Evolutionary conservation across 257 asterid genomes (phyloP).

Genomic region (Lithospermum erythrorhizon): DNA sequence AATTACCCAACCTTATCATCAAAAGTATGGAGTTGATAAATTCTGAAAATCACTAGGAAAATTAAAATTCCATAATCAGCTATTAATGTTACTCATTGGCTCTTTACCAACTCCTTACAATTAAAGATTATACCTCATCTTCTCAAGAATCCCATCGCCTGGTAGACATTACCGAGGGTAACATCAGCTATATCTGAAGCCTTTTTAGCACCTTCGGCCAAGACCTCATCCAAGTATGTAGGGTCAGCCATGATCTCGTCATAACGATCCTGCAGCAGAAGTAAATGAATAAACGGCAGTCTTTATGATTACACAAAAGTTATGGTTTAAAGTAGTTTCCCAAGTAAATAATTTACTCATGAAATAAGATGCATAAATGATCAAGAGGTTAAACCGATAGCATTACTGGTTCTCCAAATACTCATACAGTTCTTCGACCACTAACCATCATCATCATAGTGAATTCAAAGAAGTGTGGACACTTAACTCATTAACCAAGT

Average conservation of each 20-base stretch:
- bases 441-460: not conserved
- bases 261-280: slow-evolving; percentile 43
- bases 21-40: not conserved
- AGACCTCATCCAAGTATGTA: slow-evolving; percentile 46
- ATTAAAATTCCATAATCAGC: not conserved
- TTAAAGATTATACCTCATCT: slow-evolving; percentile 20
- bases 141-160: slow-evolving; percentile 86
- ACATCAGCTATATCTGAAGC: slow-evolving; percentile 66
- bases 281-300: not conserved
- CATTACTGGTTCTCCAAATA: too few relatives aligned
- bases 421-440: not conserved
- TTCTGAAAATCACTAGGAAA: not conserved
- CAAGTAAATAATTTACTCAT: too few relatives aligned
- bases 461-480: too few relatives aligned
- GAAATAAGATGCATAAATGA: too few relatives aligned
- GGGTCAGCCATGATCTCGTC: slow-evolving; percentile 62
- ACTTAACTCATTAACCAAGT: too few relatives aligned
- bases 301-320: not conserved
- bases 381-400: too few relatives aligned
- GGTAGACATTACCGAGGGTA: slow-evolving; percentile 56
- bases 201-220: slow-evolving; percentile 77
- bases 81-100: not conserved
- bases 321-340: not conserved
- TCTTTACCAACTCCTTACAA: slow-evolving; percentile 3
- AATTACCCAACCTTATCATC: not conserved